phyloP scores from a whole-genome alignment of 306 rosid species.

The Castanea mollissima region DNA sequence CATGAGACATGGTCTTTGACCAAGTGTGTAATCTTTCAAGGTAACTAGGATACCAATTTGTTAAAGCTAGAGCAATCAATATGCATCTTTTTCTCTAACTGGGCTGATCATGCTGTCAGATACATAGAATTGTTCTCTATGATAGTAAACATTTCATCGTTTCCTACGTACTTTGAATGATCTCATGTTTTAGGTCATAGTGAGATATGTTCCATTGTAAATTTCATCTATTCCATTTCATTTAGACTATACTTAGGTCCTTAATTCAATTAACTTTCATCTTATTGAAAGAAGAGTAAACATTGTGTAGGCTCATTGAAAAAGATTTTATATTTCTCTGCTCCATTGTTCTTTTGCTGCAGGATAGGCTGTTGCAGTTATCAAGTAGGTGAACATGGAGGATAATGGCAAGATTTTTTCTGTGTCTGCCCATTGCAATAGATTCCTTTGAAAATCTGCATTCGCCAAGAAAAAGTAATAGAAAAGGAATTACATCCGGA shows the following conservation, averaged over 20 bases:
- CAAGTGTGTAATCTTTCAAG: not conserved
- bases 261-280: too few species aligned
- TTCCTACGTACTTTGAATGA: too few species aligned
- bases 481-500: not conserved
- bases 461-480: not conserved
- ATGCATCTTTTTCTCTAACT: not conserved
- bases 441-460: not conserved
- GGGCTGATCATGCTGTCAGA: not conserved
- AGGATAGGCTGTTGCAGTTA: not conserved
- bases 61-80: not conserved
- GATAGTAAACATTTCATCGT: not conserved
- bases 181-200: too few species aligned
- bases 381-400: not conserved
- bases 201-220: too few species aligned
- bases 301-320: not conserved
- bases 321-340: not conserved
- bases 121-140: not conserved
- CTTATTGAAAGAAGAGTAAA: not conserved
- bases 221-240: too few species aligned
- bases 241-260: too few species aligned
- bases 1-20: not conserved
- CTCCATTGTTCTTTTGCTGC: not conserved
- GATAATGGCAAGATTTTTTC: not conserved
- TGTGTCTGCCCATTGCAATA: not conserved
- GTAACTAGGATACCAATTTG: not conserved